Evolutionary conservation across 805 yeast species (phyloP).

Genomic region (Metschnikowia baotianmanensis): DNA sequence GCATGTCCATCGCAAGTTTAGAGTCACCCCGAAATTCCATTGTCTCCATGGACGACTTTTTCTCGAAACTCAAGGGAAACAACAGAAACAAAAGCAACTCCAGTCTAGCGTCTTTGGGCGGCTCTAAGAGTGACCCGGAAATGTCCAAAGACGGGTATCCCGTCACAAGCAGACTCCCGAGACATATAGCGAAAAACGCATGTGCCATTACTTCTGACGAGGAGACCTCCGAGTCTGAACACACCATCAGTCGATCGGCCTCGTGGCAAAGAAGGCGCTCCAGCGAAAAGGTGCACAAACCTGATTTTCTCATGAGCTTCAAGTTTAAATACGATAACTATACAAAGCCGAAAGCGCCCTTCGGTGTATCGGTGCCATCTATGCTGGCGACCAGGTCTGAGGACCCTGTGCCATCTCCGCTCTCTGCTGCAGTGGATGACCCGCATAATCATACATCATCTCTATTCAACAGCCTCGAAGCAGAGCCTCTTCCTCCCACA

Average conservation of each 20-base stretch:
- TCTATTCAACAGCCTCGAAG: constrained; percentile 4
- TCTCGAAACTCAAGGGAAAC: constrained; percentile 30
- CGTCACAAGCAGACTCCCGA: background rate
- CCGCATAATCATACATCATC: constrained; percentile 1
- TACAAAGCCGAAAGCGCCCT: constrained; percentile 7
- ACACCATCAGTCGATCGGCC: constrained; percentile 6
- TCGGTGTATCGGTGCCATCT: background rate
- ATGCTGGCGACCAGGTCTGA: constrained; percentile 7
- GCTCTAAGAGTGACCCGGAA: constrained; percentile 13
- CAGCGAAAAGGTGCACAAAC: constrained; percentile 17
- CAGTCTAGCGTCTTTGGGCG: constrained; percentile 20
- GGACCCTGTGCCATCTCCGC: constrained; percentile 28
- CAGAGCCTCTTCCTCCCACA: constrained; percentile 6
- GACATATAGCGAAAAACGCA: constrained; percentile 11
- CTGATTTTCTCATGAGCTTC: constrained; percentile 14
- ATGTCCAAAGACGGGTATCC: constrained; percentile 3
- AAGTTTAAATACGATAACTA: constrained; percentile 17
- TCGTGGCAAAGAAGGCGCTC: constrained; percentile 18
- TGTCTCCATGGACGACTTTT: constrained; percentile 36
- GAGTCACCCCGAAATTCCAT: constrained; percentile 43
- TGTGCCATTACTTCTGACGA: constrained; percentile 35
- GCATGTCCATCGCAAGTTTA: constrained; percentile 37
- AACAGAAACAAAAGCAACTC: constrained; percentile 37
- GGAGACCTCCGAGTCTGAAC: constrained; percentile 32
- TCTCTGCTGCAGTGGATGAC: constrained; percentile 17